Evolutionary conservation across 108 stramenopile genomes (phyloP).

Genomic region (Chaetoceros tenuissimus): DNA sequence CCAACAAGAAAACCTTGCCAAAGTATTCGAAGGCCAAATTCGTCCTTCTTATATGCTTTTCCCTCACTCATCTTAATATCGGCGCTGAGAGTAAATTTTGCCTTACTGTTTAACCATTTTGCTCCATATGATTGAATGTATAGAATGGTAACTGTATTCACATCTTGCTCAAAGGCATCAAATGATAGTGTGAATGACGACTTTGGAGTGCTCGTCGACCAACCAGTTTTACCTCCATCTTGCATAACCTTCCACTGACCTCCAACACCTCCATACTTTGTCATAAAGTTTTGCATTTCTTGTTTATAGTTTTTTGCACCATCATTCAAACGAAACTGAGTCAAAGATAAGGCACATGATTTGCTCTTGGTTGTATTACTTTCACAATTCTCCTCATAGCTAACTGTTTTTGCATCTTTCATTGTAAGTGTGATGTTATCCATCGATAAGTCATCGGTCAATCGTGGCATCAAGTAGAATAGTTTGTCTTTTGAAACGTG

Average conservation of each 20-base stretch:
- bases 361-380: too few species aligned
- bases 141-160: constrained; percentile 49
- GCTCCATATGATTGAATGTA: constrained; percentile 72
- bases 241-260: constrained; percentile 45
- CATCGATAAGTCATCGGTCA: not conserved
- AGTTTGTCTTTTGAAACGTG: not conserved
- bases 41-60: too few species aligned
- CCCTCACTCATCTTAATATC: too few species aligned
- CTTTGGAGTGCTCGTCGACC: constrained; percentile 26
- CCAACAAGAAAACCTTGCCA: too few species aligned
- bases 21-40: too few species aligned
- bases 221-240: constrained; percentile 56
- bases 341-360: too few species aligned
- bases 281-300: not conserved
- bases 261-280: constrained; percentile 16
- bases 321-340: not conserved
- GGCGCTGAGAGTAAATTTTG: constrained; percentile 6
- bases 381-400: not conserved
- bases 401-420: not conserved
- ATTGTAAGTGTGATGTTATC: not conserved
- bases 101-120: constrained; percentile 52
- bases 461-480: not conserved
- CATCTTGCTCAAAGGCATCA: constrained; percentile 27
- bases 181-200: constrained; percentile 10
- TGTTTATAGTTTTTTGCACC: not conserved